Conservation (phyloP, 2,329 filamentous ascomycete genomes). For the Fonsecaea monophora region DNA sequence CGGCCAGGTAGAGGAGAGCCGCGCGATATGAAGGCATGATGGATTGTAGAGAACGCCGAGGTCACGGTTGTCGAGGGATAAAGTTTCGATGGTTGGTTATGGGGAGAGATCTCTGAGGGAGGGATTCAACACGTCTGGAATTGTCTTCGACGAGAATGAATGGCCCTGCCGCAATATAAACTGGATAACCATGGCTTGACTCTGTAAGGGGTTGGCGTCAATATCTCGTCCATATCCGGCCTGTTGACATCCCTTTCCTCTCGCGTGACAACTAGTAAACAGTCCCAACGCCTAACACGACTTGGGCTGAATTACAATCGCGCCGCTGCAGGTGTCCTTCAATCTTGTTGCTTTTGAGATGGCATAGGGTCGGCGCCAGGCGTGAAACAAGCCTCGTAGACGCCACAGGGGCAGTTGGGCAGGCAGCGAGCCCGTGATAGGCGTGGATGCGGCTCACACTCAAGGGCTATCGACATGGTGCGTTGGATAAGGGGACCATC, state of each 20-base stretch:
- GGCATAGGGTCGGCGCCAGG: neutral
- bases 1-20: slow-evolving; percentile 15
- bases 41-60: neutral
- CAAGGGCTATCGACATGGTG: neutral
- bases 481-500: neutral
- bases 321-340: neutral
- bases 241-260: neutral
- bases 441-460: no score
- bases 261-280: neutral
- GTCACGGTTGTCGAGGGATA: neutral
- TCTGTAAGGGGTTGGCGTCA: neutral
- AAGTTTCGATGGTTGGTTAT: neutral
- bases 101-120: neutral
- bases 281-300: neutral
- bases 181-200: neutral
- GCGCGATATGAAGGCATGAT: slow-evolving; percentile 29
- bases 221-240: neutral
- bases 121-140: neutral
- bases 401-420: neutral
- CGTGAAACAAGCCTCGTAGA: neutral
- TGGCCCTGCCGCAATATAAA: neutral
- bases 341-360: neutral
- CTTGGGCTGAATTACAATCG: neutral
- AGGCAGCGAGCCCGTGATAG: neutral
- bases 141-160: neutral